phyloP scores from a whole-genome alignment of 148 eudicot species.

The Amaranthus cruentus region DNA sequence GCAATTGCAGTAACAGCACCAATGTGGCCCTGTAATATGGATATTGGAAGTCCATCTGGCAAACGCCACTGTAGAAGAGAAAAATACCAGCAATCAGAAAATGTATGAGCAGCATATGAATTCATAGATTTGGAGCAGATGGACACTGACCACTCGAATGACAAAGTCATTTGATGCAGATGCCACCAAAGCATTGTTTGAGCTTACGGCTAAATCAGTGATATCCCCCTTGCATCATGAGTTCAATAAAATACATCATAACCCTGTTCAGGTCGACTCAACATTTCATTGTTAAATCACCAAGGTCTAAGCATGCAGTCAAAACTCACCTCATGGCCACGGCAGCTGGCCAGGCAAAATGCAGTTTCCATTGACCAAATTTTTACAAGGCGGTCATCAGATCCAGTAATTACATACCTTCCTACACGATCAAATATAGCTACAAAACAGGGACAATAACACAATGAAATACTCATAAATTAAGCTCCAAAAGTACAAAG shows the following conservation, averaged over 20 bases:
- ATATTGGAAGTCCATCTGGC: conserved; percentile 88
- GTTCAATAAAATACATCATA: conserved; percentile 9
- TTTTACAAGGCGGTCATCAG: conserved; percentile 96
- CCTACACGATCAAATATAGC: conserved; percentile 95
- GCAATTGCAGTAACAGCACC: conserved; percentile 98
- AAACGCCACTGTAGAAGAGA: conserved; percentile 76
- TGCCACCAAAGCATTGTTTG: conserved; percentile 88
- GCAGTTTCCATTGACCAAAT: conserved; percentile 99
- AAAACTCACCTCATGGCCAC: conserved; percentile 89
- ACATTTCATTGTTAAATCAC: neutral
- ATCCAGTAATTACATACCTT: conserved; percentile 91
- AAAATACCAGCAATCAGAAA: conserved; percentile 22
- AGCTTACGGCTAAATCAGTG: conserved; percentile 91
- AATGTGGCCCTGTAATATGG: conserved; percentile 82
- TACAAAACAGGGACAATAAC: conserved; percentile 35
- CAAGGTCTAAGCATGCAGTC: conserved; percentile 19
- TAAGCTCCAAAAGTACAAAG: neutral
- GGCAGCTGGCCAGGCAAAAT: conserved; percentile 88
- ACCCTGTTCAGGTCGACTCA: conserved; percentile 5
- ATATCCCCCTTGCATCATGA: conserved; percentile 71
- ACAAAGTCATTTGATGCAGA: conserved; percentile 94
- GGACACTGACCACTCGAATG: conserved; percentile 86
- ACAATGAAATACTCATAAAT: conserved; percentile 1
- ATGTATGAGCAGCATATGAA: neutral
- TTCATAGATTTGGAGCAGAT: conserved; percentile 12